Base-by-base conservation (phyloP, 1,284 basidiomycete species). In the Termitomyces sp. region DNA sequence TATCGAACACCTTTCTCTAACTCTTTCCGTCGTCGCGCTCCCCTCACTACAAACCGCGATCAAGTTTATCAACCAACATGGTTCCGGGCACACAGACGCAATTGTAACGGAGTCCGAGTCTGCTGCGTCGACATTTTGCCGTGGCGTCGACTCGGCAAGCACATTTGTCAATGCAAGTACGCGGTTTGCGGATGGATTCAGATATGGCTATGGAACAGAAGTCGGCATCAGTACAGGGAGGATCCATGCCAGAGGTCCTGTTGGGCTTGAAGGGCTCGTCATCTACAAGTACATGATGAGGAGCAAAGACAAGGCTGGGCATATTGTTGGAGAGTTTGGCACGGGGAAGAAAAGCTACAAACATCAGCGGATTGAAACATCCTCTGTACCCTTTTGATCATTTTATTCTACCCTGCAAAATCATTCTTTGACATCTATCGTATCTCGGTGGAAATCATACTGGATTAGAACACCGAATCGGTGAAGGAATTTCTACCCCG, bases 131-230 rank as follows among this genome's bases (percentile, higher is more conserved):
- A 75, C 74, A 21, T 99, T 98, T 74, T 91, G 88, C 62, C 79
- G 87, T 19, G 90, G 90, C 1, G 86, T 99, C 24, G 93, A 96
- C 68, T 91, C 87, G 1, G 91, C 97, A 1, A 94, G 95, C 47
- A 92, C 92, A 7, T 99, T 91, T 64, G 82, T 97, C 58, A 99
- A 99, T 63, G 92, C 94, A 3, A 91, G 87, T 58, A 97, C 97
- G 7, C 81, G 97, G 43, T 99, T 99, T 65, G 90, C 95, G 0
- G 97, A 99, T 69, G 97, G 97, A 1, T 98, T 96, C 71, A 74
- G 97, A 52, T 99, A 94, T 69, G 97, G 97, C 0, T 92, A 97
- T 59, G 97, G 97, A 1, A 96, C 97, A 1, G 97, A 99, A 71
- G 96, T 99, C 1, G 97, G 97, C 8, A 97, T 99, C 65, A 91